Evolutionary conservation across 768 basidiomycete genomes (phyloP), one percentile per base, ranked within the genome.

Genomic region (Hygrocybe coccinea): DNA sequence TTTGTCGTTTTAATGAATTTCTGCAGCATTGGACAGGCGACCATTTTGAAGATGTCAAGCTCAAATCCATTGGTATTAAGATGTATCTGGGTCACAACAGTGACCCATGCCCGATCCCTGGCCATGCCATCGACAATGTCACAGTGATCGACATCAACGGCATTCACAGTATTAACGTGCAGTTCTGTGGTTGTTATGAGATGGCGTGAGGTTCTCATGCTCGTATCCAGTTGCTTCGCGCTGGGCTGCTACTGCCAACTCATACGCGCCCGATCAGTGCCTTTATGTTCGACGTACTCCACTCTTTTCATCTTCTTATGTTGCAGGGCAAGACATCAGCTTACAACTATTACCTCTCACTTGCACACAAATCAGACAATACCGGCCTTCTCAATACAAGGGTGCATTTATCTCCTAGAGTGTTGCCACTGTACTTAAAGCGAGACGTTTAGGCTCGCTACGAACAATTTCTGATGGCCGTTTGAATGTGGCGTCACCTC

Each of bases 141-240:
- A 45, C 29, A 10, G 56, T 62, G 1, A n/a, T 70, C 22, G 54
- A 69, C 44, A 56, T 58, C n/a, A 65, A 57, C 33, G 69, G 67
- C 12, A 35, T 63, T 9, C 69, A 70, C 47, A 9, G 25, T 2
- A 50, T 70, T 5, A 22, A 53, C 19, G 43, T 70, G 2, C 44
- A 48, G 2, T 70, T 62, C 45, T 71, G 69, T 47, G 56, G 50
- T 12, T 71, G 69, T 41, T 49, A 51, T 17, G 21, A 9, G 5
- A 21, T 19, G 14, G 38, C 25, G 3, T 8, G 44, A 12, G 53
- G 29, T 11, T 45, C 41, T 4, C 29, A 24, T 11, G 9, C 6
- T 24, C 29, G 55, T 9, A 43, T 36, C 33, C 57, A 59, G 34
- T 37, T 59, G 2, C 57, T 59, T 8, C 37, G 55, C 1, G 25